Base-by-base conservation (phyloP, 768 basidiomycete species). In the Nidularia sp. region DNA sequence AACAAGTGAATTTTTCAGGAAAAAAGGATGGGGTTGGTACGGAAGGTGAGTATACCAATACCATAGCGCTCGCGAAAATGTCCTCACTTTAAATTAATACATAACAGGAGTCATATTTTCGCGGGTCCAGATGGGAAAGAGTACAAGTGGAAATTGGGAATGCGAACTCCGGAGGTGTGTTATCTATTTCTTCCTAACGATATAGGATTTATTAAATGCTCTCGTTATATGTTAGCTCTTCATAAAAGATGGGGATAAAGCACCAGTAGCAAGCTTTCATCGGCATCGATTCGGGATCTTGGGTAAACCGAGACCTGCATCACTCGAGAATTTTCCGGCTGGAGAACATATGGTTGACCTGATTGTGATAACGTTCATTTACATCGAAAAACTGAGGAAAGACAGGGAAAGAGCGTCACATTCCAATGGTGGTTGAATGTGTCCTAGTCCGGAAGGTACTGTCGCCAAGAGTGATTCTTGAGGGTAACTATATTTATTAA, bases 281-380 rank as follows among this genome's bases (percentile, higher is more conserved):
- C 47, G 47, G 5, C 42, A 53, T 34, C 48, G 29, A 15, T 41
- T 49, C n/a, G 56, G 53, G 5, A 45, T 63, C 6, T 46, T 62
- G 2, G 15, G 15, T 31, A 50, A 46, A 10, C 50, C 52, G 29
- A 44, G 44, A 7, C 53, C 48, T 1, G 57, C 57, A 2, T 59
- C 50, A 34, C 57, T 66, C 4, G 62, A 65, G 41, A 62, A 65
- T 34, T 54, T 52, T 34, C 55, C 62, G 34, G 54, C 51, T 25
- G 67, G 65, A 1, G 53, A 59, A 53, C 55, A 61, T 34, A 65
- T 68, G 49, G 34, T 61, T 7, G 62, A 66, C 46, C 53, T 55
- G 31, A 63, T 69, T 22, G 41, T 69, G 2, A 43, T 67, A 7
- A 67, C 68, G 2, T 69, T 69, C 46, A 53, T 68, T 25, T 68